These are phyloP conservation scores for Rhododendron mucronatum DNA, from an alignment of 148 eudicot genomes.

Conservation along the genomic window DNA sequence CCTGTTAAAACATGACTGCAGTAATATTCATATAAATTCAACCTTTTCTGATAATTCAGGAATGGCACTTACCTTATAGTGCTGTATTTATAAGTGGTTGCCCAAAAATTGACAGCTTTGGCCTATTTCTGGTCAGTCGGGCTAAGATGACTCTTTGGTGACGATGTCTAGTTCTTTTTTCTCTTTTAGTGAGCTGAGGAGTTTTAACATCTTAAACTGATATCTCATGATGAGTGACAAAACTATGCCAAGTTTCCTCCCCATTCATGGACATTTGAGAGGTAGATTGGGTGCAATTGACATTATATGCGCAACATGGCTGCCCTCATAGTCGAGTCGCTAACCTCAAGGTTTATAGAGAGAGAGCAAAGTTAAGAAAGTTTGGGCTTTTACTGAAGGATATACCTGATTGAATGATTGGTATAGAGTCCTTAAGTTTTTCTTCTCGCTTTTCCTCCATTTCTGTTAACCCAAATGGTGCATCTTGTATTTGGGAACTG, in stretches of 20 bases:
- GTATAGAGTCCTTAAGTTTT: neutral
- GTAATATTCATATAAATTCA: neutral
- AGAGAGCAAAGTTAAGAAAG: neutral
- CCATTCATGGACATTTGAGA: neutral
- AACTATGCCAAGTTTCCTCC: neutral
- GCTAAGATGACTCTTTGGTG: neutral
- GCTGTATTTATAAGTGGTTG: neutral
- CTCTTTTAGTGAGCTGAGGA: neutral
- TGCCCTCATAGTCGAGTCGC: neutral
- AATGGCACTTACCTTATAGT: neutral
- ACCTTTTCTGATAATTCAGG: neutral
- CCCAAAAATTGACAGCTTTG: neutral
- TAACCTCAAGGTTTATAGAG: neutral
- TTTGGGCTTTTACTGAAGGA: neutral
- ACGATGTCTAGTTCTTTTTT: neutral
- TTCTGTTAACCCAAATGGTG: neutral
- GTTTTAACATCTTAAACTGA: neutral
- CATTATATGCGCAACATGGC: neutral
- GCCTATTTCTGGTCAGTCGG: neutral
- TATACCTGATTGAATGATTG: neutral
- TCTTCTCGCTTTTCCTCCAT: neutral
- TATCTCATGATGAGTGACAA: neutral
- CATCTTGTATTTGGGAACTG: neutral
- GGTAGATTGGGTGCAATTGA: neutral
- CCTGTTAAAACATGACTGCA: neutral